Percentiles rank a stretch among this genome's conserved stretches.
These are phyloP conservation scores for Fistulinella staudtii DNA, from an alignment of 1,284 basidiomycete genomes.

Conservation along the genomic window DNA sequence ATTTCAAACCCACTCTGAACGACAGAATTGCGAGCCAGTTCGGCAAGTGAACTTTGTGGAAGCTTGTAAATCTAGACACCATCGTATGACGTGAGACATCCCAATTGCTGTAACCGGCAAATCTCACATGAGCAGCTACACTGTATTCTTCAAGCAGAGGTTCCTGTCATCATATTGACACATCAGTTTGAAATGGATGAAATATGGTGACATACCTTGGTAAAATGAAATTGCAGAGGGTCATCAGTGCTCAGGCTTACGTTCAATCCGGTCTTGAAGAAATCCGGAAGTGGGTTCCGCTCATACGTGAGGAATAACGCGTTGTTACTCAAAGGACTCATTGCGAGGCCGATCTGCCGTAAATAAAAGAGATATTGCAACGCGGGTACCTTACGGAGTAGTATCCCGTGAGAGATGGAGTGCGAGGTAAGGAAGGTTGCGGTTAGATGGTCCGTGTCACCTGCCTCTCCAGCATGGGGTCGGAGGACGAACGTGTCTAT, in stretches of 20 bases:
- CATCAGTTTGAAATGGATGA: slow-evolving; percentile 1
- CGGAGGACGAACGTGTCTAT: slow-evolving; percentile 94
- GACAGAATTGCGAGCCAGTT: slow-evolving; percentile 95
- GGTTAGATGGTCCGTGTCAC: slow-evolving; percentile 96
- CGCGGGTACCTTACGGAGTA: slow-evolving; percentile 95
- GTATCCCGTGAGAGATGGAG: slow-evolving; percentile 97
- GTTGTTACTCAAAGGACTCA: slow-evolving; percentile 98
- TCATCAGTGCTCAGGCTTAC: slow-evolving; percentile 97
- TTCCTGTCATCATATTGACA: slow-evolving; percentile 69
- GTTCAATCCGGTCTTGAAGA: slow-evolving; percentile 95
- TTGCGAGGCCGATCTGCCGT: slow-evolving; percentile 95
- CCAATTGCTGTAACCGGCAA: slow-evolving; percentile 1
- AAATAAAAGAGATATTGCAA: slow-evolving; percentile 93
- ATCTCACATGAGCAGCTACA: slow-evolving; percentile 87
- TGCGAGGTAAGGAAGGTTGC: slow-evolving; percentile 95
- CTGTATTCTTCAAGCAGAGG: slow-evolving; percentile 97
- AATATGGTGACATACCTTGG: slow-evolving; percentile 55
- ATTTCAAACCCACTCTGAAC: slow-evolving; percentile 98
- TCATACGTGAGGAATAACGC: slow-evolving; percentile 97
- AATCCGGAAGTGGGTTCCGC: slow-evolving; percentile 94
- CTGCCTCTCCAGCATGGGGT: slow-evolving; percentile 97
- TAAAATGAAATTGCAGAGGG: slow-evolving; percentile 94
- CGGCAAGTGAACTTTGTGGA: slow-evolving; percentile 78
- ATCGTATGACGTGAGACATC: slow-evolving; percentile 1
- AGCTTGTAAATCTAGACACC: slow-evolving; percentile 80